Evolutionary conservation across 345 rosid genomes (phyloP).

Genomic region (Salix purpurea): DNA sequence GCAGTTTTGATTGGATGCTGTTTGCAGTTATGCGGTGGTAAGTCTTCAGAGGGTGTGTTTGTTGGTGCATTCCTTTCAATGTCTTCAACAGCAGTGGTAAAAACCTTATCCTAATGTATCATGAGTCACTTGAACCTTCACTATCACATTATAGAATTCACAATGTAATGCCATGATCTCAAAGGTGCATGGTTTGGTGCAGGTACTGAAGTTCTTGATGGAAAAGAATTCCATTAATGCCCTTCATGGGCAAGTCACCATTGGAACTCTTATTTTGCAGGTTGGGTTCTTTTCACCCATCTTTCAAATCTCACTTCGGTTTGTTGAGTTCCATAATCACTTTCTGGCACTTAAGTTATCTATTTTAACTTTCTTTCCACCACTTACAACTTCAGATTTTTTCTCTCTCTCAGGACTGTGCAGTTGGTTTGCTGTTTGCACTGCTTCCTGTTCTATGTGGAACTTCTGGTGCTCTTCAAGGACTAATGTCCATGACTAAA

Average conservation of each 20-base stretch:
- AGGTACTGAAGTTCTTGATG: slow-evolving; percentile 89
- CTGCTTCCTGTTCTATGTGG: slow-evolving; percentile 95
- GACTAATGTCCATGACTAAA: slow-evolving; percentile 79
- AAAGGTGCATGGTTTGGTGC: slow-evolving; percentile 7
- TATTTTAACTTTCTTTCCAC: slow-evolving; percentile 5
- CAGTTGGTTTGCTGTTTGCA: slow-evolving; percentile 90
- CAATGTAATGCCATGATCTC: neutral
- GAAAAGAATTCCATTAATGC: slow-evolving; percentile 74
- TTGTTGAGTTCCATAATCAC: neutral
- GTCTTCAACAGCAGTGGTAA: slow-evolving; percentile 98
- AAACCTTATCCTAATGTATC: neutral
- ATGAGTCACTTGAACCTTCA: neutral
- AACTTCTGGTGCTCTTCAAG: slow-evolving; percentile 78
- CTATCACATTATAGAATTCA: neutral
- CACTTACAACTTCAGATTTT: slow-evolving; percentile 6
- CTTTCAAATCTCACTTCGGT: neutral
- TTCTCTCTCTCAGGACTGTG: slow-evolving; percentile 63
- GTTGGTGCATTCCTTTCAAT: slow-evolving; percentile 86
- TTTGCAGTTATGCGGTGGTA: slow-evolving; percentile 86
- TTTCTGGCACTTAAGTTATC: neutral
- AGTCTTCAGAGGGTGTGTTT: slow-evolving; percentile 83
- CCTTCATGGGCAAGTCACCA: slow-evolving; percentile 82
- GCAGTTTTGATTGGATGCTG: slow-evolving; percentile 18
- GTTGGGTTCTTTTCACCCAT: slow-evolving; percentile 19
- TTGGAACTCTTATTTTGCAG: slow-evolving; percentile 92